Conservation (phyloP, 371 early-diverging fungal species). For the Mucor piriformis region DNA sequence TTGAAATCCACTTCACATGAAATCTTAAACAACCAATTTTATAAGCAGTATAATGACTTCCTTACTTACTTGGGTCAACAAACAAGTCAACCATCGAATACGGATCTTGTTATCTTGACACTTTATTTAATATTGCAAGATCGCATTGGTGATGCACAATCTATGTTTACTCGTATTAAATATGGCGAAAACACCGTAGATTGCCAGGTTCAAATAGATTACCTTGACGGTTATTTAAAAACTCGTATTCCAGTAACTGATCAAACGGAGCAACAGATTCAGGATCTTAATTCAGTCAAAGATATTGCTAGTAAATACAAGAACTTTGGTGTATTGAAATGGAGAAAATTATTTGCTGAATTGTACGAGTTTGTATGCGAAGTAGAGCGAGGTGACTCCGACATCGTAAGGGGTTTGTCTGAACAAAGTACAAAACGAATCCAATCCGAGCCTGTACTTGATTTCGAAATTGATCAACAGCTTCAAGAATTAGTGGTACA, state of each 20-base stretch:
- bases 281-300: slow-evolving; percentile 42
- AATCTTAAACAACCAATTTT: slow-evolving; percentile 49
- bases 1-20: slow-evolving; percentile 18
- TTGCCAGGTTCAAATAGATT: slow-evolving; percentile 52
- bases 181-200: not conserved
- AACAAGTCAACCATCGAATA: slow-evolving; percentile 14
- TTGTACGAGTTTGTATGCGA: slow-evolving; percentile 48
- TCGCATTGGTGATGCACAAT: slow-evolving; percentile 54
- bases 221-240: slow-evolving; percentile 54
- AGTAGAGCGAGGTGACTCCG: slow-evolving; percentile 29
- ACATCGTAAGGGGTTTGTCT: not conserved
- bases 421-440: slow-evolving; percentile 5
- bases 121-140: slow-evolving; percentile 60
- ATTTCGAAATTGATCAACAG: slow-evolving; percentile 25
- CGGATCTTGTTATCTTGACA: slow-evolving; percentile 45
- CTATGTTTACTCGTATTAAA: slow-evolving; percentile 21
- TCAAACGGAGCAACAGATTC: slow-evolving; percentile 6
- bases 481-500: slow-evolving; percentile 22
- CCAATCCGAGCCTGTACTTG: slow-evolving; percentile 32
- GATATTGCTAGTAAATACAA: slow-evolving; percentile 41
- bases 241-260: slow-evolving; percentile 41
- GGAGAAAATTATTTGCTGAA: slow-evolving; percentile 53
- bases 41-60: slow-evolving; percentile 45
- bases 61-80: slow-evolving; percentile 46
- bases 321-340: slow-evolving; percentile 42